Evolutionary conservation across 164 flowering plant genomes (phyloP), one percentile per base, ranked within the genome.

Genomic region (Vitis rotundifolia): DNA sequence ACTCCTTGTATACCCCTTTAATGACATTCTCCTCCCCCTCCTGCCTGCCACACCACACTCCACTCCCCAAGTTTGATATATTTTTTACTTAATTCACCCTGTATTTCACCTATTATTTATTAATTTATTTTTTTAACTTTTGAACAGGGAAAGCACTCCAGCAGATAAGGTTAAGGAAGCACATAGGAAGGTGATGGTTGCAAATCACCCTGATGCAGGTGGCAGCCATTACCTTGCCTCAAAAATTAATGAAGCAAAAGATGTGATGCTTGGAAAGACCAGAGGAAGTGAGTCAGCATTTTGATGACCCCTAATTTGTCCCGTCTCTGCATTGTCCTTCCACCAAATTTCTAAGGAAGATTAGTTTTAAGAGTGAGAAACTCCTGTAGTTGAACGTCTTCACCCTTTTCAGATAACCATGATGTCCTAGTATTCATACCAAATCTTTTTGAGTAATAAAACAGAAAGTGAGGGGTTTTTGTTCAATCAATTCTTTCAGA

Each of bases 171-270:
- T 93, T 6, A 89, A 77, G 77, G 97, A 89, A 80, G 98, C 98
- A 61, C 94, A 93, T 66, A 83, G 94, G 71, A 88, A 69, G 77
- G 92, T 93, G 74, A 91, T 93, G 98, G 86, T 86, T 14, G 93
- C 95, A 66, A 92, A 92, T 76, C 97, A 92, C 75, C 97, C 97
- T 8, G 97, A 92, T 79, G 88, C 92, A 2, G 93, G 97, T n/a
- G 95, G 97, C 18, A 92, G 97, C 76, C 90, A 87, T 81, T 92
- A 88, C 70, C 91, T 90, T 52, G 95, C 97, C 50, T 86, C 89
- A 1, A 88, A 92, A 77, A 87, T 90, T 63, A 89, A 88, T 68
- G 98, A 93, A 76, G 98, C 98, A 2, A 93, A 93, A 78, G 96
- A 91, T 68, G 52, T 91, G 72, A 59, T 93, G 87, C 86, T 93